Evolutionary conservation across 139 green algal genomes (phyloP), one percentile per base, ranked within the genome.

Genomic region (Tetradesmus obliquus): DNA sequence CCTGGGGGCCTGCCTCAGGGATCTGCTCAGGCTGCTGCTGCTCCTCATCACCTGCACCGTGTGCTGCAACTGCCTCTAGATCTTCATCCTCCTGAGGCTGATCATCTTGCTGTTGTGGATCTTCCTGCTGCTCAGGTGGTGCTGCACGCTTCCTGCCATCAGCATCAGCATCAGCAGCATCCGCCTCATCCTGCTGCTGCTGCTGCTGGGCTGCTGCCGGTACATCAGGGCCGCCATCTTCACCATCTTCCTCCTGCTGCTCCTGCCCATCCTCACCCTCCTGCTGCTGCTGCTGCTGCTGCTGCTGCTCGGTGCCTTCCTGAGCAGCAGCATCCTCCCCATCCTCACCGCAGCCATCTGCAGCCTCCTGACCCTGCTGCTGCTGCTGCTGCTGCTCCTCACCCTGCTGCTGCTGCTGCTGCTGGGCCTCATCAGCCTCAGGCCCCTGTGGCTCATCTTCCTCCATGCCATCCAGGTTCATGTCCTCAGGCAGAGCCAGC

Each of bases 401-500:
- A 76, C 92, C 80, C 74, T 62, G 89, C 66, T 13, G 72, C 82
- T 82, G 72, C 82, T 82, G 76, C 76, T 82, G 76, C 76, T 82
- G 76, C 76, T 82, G 76, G 66, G 66, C 5, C 17, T 94, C 90
- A 24, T 90, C 86, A 81, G 90, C 89, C 5, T 15, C 79, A n/a
- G 93, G 69, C 84, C 62, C 90, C 79, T 94, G 88, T 55, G 93
- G n/a, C 3, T 84, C 93, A 57, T 92, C 94, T 20, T 92, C 86
- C 32, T 96, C 95, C 6, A 84, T 94, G 13, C 94, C 98, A 87
- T 99, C 97, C 91, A 99, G 92, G 79, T 97, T 97, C 88, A 99
- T 88, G 24, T 98, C 95, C 32, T 97, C 96, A 15, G 97, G 97
- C 92, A 99, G 93, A 82, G 97, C 88, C 66, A 98, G 89, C 86